Base-by-base conservation (phyloP, 139 green algal genomes). In the Mychonastes homosphaera region DNA sequence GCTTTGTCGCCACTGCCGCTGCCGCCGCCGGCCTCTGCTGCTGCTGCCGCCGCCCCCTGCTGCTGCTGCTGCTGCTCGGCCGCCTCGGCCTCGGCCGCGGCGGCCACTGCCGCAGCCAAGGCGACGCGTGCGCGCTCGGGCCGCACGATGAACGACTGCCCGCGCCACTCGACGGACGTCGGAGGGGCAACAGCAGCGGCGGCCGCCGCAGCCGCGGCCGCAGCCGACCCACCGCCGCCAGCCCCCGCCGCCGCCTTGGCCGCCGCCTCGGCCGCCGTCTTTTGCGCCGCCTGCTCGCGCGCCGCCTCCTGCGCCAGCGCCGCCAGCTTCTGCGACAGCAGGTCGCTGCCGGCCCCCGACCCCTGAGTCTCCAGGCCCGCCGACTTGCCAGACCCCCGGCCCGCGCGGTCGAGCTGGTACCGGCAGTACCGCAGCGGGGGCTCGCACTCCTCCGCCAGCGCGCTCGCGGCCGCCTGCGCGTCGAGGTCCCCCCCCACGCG, bases 401-500 rank as follows among this genome's bases (percentile, higher is more conserved):
- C 74, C 21, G 58, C 63, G 30, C 73, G 62, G 29, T 44, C 58
- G 30, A 90, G 72, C 69, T 94, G 81, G 67, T 96, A 95, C 18
- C 73, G 56, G 73, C 86, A 94, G 78, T 84, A 96, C 16, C 81
- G 73, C 24, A 95, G 70, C 49, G 65, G 64, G 5, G 86, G 75
- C 54, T 91, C 81, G 40, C 94, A 59, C 57, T 94, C 85, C 55
- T 95, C 85, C n/a, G 87, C 64, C 49, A 86, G 80, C 65, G 86
- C 67, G 18, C 83, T 73, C 58, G 71, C 87, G 46, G 83, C 64
- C 19, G 62, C 61, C 58, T 84, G 74, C 40, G 82, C 58, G 52
- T 95, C 86, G 46, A 85, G 69, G 41, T 69, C 69, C 30, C 79
- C 64, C 32, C 80, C 76, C 50, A 87, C 80, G 52, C 74, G 79